Evolutionary conservation across 768 basidiomycete genomes (phyloP).

Genomic region (Tricholoma hemisulphureum): DNA sequence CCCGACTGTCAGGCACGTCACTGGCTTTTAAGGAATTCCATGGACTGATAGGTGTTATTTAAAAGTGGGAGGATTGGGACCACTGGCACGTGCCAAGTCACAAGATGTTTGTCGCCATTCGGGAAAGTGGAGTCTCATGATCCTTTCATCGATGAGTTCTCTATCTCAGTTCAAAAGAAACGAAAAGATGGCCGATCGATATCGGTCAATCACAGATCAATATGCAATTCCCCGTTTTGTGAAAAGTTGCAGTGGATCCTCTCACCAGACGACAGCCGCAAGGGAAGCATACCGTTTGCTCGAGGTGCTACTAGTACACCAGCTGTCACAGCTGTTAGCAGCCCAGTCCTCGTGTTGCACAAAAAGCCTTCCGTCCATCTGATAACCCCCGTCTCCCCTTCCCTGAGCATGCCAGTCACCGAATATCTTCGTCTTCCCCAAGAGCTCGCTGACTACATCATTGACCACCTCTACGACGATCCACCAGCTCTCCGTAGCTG

Average conservation of each 20-base stretch:
- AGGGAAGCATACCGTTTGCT: neutral
- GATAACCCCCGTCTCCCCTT: neutral
- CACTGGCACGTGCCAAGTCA: conserved; percentile 7
- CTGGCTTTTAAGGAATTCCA: too few relatives aligned
- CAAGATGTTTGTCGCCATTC: neutral
- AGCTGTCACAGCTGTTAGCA: neutral
- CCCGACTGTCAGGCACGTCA: too few relatives aligned
- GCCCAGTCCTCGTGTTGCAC: neutral
- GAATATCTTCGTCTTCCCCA: conserved; percentile 34
- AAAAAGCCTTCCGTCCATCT: neutral
- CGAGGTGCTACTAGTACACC: neutral
- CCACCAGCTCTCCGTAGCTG: conserved; percentile 29
- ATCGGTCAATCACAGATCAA: conserved; percentile 16
- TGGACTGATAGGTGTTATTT: too few relatives aligned
- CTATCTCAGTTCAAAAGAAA: conserved; percentile 3
- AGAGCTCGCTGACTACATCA: conserved; percentile 46
- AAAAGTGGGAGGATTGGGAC: too few relatives aligned
- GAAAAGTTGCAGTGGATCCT: neutral
- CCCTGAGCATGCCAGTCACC: neutral
- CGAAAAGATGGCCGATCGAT: conserved; percentile 17
- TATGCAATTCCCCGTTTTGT: neutral
- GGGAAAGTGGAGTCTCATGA: neutral
- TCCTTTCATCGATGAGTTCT: neutral
- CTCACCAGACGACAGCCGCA: neutral
- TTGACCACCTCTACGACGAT: conserved; percentile 44